Evolutionary conservation across 2,329 filamentous ascomycete genomes (phyloP), one percentile per base, ranked within the genome.

Genomic region (Didymellaceae sp.): DNA sequence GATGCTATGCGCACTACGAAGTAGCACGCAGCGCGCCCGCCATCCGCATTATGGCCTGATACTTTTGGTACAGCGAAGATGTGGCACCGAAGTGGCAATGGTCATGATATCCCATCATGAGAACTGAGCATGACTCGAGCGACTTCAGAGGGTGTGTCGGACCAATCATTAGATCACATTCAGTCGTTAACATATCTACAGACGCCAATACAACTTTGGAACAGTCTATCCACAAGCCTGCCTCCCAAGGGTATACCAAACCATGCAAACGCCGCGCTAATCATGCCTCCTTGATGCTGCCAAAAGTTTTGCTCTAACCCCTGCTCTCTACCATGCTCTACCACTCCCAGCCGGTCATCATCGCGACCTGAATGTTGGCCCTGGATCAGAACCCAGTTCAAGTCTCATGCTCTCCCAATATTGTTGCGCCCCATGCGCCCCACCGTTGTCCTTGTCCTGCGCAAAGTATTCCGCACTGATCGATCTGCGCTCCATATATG

Each of bases 121-220:
- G 14, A 25, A n/a, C n/a, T 24, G 26, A 54, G 34, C 28, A 33
- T 20, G 14, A 22, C 16, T 39, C 20, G 21, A 37, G 22, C 35
- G 31, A 45, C 32, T 35, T 33, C 45, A 53, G 33, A 61, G 57
- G 54, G 62, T 63, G 56, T 56, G 57, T 66, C 53, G 55, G 47
- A 53, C 55, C 49, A 52, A 40, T 45, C 40, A 56, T 57, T 52
- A 43, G 43, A 37, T 34, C 42, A 47, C 18, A 53, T 59, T 50
- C 51, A 54, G 40, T 47, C 47, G 51, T 65, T 65, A 61, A 65
- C 62, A 52, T 50, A 39, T 57, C 39, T 65, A 61, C 64, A 68
- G 64, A 68, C 43, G 34, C n/a, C 38, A 44, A 49, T 41, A 35
- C 37, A 54, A 54, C 31, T 55, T 41, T 56, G 46, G 47, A 48